Conservation (phyloP, 495 filamentous ascomycete species). For the Podospora appendiculata region DNA sequence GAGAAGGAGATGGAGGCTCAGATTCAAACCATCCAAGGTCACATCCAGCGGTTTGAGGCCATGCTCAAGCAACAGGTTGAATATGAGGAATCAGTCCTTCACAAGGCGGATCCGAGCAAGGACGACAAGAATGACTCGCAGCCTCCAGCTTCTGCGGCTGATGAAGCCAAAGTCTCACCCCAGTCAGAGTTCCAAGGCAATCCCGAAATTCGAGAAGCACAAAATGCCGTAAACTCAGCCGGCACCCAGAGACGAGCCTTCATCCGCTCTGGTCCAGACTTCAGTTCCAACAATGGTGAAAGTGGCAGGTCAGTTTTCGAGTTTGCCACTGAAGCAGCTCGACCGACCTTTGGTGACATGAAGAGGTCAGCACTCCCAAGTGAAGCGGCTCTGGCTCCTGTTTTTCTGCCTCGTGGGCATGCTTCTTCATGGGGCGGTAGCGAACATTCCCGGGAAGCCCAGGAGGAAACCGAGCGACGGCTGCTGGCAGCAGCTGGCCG, state of each 20-base stretch:
- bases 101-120: constrained; percentile 10
- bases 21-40: constrained; percentile 21
- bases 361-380: constrained; percentile 16
- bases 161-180: not conserved
- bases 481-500: not conserved
- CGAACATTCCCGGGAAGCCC: constrained; percentile 4
- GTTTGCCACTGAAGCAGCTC: not conserved
- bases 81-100: constrained; percentile 24
- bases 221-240: not conserved
- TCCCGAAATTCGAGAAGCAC: not conserved
- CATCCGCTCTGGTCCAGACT: not conserved
- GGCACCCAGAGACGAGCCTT: constrained; percentile 1
- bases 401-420: constrained; percentile 22
- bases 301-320: constrained; percentile 5
- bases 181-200: not conserved
- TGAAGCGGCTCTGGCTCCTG: constrained; percentile 17
- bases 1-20: constrained; percentile 29
- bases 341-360: constrained; percentile 4
- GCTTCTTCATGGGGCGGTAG: constrained; percentile 7
- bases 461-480: constrained; percentile 7
- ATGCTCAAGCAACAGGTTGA: constrained; percentile 25
- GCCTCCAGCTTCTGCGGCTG: not conserved
- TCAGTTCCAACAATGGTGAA: constrained; percentile 10
- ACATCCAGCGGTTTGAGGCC: constrained; percentile 32
- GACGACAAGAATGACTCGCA: constrained; percentile 3